Evolutionary conservation across 225 moss, liverwort and hornwort species (phyloP), one percentile per base, ranked within the genome.

Genomic region (Climacium dendroides): DNA sequence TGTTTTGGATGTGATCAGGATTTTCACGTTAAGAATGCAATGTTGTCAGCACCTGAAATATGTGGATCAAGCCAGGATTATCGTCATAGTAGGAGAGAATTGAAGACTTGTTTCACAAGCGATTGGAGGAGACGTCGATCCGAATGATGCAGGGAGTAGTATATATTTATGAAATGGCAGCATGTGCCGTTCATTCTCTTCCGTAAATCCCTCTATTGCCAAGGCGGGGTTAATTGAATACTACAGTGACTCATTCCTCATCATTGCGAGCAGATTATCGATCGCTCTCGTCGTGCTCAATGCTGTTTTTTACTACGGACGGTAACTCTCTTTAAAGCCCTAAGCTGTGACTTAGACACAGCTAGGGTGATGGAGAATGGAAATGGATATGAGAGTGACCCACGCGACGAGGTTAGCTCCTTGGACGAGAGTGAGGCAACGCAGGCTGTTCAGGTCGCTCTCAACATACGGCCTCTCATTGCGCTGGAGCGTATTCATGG

Each of bases 401-500:
- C 84, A 34, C 84, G 86, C 52, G 92, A 92, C 79, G 90, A 87
- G 30, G 93, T 89, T 61, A 65, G 15, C 55, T 79, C 73, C 66
- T 32, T 79, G 73, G 70, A 76, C 80, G 97, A 96, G 80, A 93
- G 89, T 87, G 95, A 97, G 78, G 85, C 93, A 59, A 96, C 95
- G 34, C 93, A 96, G 85, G 97, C 97, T 65, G 96, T 97, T 59
- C 95, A 97, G 86, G 97, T 97, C 59, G 96, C 96, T 80, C 53
- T 97, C 41, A 95, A 96, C 54, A 92, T 97, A 85, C 87, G 96
- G 78, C 97, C 97, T 74, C 92, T 97, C 89, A 97, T 97, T 81
- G 92, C 95, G 30, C 82, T 97, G 91, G 97, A 97, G 92, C 95
- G 95, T 43, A 88, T 96, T 74, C 96, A 97, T 87, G 97, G 97